A percentile compares a stretch with the other conserved stretches of the same genome.
Conservation (phyloP, 768 basidiomycete species). For the Pleurotus tuoliensis region DNA sequence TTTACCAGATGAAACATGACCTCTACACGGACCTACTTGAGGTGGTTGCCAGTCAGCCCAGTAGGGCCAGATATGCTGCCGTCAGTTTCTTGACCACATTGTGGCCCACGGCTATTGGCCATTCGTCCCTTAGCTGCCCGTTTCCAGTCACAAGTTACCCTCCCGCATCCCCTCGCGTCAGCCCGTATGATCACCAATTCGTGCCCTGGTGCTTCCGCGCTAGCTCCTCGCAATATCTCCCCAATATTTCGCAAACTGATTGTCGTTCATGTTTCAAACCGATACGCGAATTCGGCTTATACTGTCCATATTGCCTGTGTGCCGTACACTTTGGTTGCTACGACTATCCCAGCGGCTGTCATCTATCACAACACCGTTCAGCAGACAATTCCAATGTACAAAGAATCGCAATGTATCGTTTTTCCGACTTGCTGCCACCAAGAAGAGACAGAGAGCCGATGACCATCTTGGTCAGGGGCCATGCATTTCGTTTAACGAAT, state of each 20-base stretch:
- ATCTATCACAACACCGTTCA: conserved; percentile 49
- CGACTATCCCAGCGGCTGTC: conserved; percentile 61
- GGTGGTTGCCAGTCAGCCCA: conserved; percentile 63
- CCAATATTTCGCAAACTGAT: conserved; percentile 30
- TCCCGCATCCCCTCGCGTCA: conserved; percentile 15
- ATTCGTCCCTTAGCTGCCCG: conserved; percentile 54
- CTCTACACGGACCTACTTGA: conserved; percentile 69
- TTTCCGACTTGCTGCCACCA: conserved; percentile 42
- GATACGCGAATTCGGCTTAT: conserved; percentile 65
- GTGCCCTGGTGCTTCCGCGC: conserved; percentile 57
- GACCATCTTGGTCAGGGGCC: conserved; percentile 29
- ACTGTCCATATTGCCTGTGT: conserved; percentile 69
- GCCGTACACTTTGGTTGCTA: conserved; percentile 79
- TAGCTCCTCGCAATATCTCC: conserved; percentile 20
- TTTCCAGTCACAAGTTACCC: conserved; percentile 35
- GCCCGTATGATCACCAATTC: conserved; percentile 58
- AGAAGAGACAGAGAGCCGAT: conserved; percentile 19
- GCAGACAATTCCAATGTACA: conserved; percentile 41
- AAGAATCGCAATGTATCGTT: conserved; percentile 60
- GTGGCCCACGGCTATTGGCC: conserved; percentile 71
- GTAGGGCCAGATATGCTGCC: conserved; percentile 51
- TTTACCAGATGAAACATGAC: conserved; percentile 61
- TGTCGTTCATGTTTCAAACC: conserved; percentile 55
- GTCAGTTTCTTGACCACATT: conserved; percentile 51
- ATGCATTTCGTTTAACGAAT: conserved; percentile 56